Evolutionary conservation across 352 stramenopile genomes (phyloP).

Genomic region (Phytophthora quininea): DNA sequence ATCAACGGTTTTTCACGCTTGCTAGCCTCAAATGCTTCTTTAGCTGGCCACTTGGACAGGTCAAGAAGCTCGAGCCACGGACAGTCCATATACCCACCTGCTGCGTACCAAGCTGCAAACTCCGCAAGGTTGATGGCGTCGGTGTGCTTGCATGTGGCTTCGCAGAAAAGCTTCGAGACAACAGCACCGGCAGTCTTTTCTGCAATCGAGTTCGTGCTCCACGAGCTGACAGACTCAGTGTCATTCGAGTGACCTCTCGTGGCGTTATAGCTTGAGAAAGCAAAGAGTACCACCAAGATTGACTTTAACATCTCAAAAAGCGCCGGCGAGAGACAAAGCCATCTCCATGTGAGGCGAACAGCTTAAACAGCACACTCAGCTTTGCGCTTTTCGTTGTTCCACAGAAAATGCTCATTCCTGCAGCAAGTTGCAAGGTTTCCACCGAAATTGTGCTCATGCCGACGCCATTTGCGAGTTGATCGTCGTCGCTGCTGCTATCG

Average conservation of each 20-base stretch:
- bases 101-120: conserved; percentile 97
- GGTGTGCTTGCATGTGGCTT: conserved; percentile 61
- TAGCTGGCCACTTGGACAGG: conserved; percentile 94
- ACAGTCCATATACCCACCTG: conserved; percentile 93
- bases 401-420: conserved; percentile 94
- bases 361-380: conserved; percentile 86
- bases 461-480: conserved; percentile 28
- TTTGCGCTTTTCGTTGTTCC: conserved; percentile 96
- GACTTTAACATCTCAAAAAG: conserved; percentile 87
- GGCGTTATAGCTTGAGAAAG: conserved; percentile 82
- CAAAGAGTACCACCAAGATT: conserved; percentile 82
- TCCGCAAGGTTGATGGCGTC: conserved; percentile 92
- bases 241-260: conserved; percentile 69
- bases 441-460: conserved; percentile 64
- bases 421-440: conserved; percentile 69
- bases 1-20: conserved; percentile 85
- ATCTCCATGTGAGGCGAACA: conserved; percentile 72
- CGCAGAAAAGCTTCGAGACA: conserved; percentile 89
- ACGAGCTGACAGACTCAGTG: conserved; percentile 56
- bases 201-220: conserved; percentile 83
- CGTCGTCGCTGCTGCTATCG: conserved; percentile 28
- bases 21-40: conserved; percentile 87
- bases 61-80: conserved; percentile 97
- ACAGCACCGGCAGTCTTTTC: conserved; percentile 88
- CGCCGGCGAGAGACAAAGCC: conserved; percentile 72